phyloP scores from a whole-genome alignment of 768 basidiomycete genomes.

The Podaxis mareebaensis region DNA sequence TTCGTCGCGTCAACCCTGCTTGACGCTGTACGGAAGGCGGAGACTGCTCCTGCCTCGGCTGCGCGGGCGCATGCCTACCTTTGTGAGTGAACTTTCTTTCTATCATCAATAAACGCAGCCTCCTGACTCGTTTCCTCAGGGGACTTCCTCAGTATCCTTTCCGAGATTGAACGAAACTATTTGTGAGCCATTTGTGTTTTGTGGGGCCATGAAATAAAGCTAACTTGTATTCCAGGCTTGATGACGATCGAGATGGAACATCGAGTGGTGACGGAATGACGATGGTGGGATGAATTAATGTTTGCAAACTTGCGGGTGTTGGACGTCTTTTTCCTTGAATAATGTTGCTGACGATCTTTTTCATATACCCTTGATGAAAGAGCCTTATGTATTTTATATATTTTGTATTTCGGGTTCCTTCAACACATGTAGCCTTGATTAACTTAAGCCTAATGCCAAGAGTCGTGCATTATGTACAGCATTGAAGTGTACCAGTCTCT shows the following conservation, averaged over 20 bases:
- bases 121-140: constrained; percentile 42
- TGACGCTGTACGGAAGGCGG: constrained; percentile 80
- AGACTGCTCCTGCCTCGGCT: constrained; percentile 76
- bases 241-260: constrained; percentile 68
- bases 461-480: not conserved
- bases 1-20: constrained; percentile 90
- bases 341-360: constrained; percentile 8
- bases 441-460: constrained; percentile 5
- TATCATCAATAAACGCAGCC: constrained; percentile 5
- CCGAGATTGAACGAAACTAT: constrained; percentile 91
- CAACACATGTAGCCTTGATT: constrained; percentile 11
- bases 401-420: constrained; percentile 8
- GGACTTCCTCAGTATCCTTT: constrained; percentile 91
- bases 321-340: not conserved
- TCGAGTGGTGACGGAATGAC: constrained; percentile 59
- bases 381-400: constrained; percentile 14
- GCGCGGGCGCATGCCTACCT: constrained; percentile 86
- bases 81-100: constrained; percentile 48
- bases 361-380: constrained; percentile 15
- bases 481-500: not conserved
- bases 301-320: not conserved
- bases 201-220: not conserved
- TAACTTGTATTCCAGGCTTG: constrained; percentile 43
- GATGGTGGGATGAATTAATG: constrained; percentile 26
- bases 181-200: constrained; percentile 41